A percentile compares a stretch with the other conserved stretches of the same genome.
Evolutionary conservation across 129 eudicot species (phyloP).

Genomic region (Deinandra increscens): DNA sequence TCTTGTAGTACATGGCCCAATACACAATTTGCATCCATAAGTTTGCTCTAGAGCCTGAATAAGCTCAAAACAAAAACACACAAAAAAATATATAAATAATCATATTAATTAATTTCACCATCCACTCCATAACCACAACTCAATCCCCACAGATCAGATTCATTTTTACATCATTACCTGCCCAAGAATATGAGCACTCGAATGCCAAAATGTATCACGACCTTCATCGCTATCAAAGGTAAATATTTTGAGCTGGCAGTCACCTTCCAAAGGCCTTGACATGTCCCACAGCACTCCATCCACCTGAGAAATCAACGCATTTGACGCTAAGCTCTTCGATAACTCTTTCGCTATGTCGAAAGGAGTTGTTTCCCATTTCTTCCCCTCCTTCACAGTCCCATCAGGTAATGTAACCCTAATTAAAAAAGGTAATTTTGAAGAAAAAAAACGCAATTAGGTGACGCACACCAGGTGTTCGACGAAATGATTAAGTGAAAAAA

Average conservation of each 20-base stretch:
- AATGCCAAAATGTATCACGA: conserved; percentile 93
- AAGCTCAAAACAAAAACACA: conserved; percentile 17
- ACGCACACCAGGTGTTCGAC: conserved; percentile 14
- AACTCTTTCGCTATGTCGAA: conserved; percentile 68
- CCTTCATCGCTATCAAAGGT: conserved; percentile 68
- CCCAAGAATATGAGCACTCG: conserved; percentile 96
- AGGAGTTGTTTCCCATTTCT: conserved; percentile 81
- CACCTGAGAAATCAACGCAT: conserved; percentile 73
- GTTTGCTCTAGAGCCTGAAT: conserved; percentile 76
- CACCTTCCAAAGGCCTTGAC: conserved; percentile 81
- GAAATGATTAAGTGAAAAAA: not conserved
- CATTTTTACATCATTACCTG: conserved; percentile 41
- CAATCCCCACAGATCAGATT: not conserved
- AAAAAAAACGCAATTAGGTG: conserved; percentile 34
- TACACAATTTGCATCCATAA: conserved; percentile 89
- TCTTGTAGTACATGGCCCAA: conserved; percentile 92
- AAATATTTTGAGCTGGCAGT: conserved; percentile 61
- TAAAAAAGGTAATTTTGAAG: not conserved
- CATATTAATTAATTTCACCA: conserved; percentile 6
- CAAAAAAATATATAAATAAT: no score
- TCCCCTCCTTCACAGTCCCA: conserved; percentile 79
- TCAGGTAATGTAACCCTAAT: conserved; percentile 72
- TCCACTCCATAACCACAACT: not conserved
- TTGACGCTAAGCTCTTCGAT: conserved; percentile 66
- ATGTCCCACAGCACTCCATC: conserved; percentile 89